Evolutionary conservation across 2,329 filamentous ascomycete species (phyloP), one percentile per base, ranked within the genome.

Genomic region (Hypoxylon sp.): DNA sequence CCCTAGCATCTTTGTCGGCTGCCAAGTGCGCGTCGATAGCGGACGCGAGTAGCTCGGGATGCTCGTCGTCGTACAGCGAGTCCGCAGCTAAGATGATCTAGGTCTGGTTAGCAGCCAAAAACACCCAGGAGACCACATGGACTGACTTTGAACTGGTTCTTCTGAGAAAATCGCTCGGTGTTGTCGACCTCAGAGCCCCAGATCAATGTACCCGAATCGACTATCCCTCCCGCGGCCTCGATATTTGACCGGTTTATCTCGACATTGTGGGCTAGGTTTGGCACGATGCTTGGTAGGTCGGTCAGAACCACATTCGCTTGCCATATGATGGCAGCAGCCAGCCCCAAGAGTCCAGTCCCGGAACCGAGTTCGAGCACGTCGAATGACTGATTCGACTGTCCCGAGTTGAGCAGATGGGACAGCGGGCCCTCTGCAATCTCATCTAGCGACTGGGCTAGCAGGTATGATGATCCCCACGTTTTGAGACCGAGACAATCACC

Each of bases 401-500:
- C 67, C 7, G 73, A 60, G 10, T 71, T 70, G 13, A 86, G 75
- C 6, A 84, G 65, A 38, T 79, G 75, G 26, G 77, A 77, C 18
- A 86, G 69, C 0, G 77, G 75, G 11, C 73, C 78, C 38, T 72
- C 74, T 6, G 70, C 74, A 33, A 87, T 76, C 10, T 70, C 70
- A 17, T 78, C 78, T 21, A 98, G 82, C 20, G 90, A 86, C 65
- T 85, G 88, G 0, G 94, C 89, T 3, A 98, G 85, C 2, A 96
- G 83, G 70, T 92, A 96, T 0, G 92, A 94, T 0, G 92, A 94
- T 0, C 90, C 91, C 95, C 95, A 98, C 0, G 95, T 99, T 75
- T 99, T 98, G 73, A 96, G 82, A 1, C 95, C 95, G 15, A 98
- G 80, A 57, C 91, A 90, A 73, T 97, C 94, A 5, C 90, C 90